Conservation (phyloP, 2,329 filamentous ascomycete species). For the Endoconidiophora laricicola region DNA sequence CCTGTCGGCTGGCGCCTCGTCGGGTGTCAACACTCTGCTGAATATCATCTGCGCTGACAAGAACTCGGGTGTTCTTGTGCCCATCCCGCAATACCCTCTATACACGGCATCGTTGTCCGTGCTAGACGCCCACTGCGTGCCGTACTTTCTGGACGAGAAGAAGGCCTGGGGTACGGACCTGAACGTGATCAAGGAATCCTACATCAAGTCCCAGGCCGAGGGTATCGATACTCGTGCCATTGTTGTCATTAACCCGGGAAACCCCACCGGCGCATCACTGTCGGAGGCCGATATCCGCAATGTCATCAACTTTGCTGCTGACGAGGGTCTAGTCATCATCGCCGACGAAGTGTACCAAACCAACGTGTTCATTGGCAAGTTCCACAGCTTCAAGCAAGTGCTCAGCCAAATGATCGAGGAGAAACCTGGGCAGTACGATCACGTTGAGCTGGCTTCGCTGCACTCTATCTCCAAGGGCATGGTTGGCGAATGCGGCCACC, state of each 20-base stretch:
- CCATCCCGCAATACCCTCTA: constrained; percentile 93
- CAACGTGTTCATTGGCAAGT: constrained; percentile 88
- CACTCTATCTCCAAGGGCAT: constrained; percentile 96
- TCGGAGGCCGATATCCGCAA: constrained; percentile 60
- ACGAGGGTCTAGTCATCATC: constrained; percentile 75
- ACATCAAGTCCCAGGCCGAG: constrained; percentile 56
- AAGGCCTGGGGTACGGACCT: constrained; percentile 80
- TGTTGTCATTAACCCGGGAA: constrained; percentile 95
- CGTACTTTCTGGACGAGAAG: constrained; percentile 83
- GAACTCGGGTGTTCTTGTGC: constrained; percentile 71
- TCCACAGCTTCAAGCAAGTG: constrained; percentile 87
- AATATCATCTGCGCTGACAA: constrained; percentile 69
- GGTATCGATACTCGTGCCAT: constrained; percentile 83
- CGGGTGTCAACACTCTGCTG: constrained; percentile 85
- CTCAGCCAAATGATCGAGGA: constrained; percentile 67
- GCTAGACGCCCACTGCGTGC: constrained; percentile 71
- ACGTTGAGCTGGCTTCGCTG: constrained; percentile 75
- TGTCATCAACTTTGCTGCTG: constrained; percentile 73
- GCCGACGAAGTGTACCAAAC: constrained; percentile 99
- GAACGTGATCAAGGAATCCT: constrained; percentile 53
- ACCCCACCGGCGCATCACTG: constrained; percentile 84
- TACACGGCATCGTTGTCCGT: constrained; percentile 87
- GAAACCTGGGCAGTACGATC: constrained; percentile 58
- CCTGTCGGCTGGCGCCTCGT: constrained; percentile 79
- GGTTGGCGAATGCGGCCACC: constrained; percentile 96